phyloP scores from a whole-genome alignment of 352 stramenopile genomes.

The Lagenidium sp. region DNA sequence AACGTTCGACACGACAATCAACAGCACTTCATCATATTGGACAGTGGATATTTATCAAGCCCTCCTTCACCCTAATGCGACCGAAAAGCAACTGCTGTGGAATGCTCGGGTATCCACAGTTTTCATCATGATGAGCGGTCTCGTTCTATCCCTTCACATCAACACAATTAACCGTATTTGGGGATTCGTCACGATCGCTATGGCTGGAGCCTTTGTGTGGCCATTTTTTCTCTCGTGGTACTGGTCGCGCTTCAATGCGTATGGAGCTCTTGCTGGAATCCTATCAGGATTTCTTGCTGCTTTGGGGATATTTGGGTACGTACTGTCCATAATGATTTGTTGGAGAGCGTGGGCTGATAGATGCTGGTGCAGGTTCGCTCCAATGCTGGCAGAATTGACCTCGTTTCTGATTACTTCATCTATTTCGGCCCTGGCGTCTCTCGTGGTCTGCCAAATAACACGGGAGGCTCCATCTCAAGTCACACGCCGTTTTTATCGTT shows the following conservation, averaged over 20 bases:
- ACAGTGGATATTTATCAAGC: constrained; percentile 79
- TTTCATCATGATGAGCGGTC: constrained; percentile 44
- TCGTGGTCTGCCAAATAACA: constrained; percentile 33
- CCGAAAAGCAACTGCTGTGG: constrained; percentile 48
- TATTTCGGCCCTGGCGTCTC: constrained; percentile 31
- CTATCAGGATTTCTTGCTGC: constrained; percentile 41
- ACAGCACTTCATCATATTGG: constrained; percentile 72
- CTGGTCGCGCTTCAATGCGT: constrained; percentile 67
- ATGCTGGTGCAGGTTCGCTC: constrained; percentile 22
- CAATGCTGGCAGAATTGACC: constrained; percentile 37
- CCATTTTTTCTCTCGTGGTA: constrained; percentile 81
- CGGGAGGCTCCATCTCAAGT: constrained; percentile 34
- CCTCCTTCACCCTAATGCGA: constrained; percentile 46
- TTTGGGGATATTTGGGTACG: constrained; percentile 58
- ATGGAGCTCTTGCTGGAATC: constrained; percentile 45
- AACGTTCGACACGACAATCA: constrained; percentile 77
- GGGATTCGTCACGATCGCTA: constrained; percentile 73
- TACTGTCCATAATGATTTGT: not conserved
- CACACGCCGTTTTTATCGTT: constrained; percentile 56
- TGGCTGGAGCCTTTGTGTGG: constrained; percentile 58
- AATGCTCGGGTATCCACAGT: constrained; percentile 49
- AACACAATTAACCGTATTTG: constrained; percentile 74
- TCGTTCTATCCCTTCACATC: constrained; percentile 58
- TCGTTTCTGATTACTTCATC: constrained; percentile 55
- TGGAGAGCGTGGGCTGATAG: not conserved